Evolutionary conservation across 2,329 filamentous ascomycete genomes (phyloP).

Genomic region (Microdochium nivale): DNA sequence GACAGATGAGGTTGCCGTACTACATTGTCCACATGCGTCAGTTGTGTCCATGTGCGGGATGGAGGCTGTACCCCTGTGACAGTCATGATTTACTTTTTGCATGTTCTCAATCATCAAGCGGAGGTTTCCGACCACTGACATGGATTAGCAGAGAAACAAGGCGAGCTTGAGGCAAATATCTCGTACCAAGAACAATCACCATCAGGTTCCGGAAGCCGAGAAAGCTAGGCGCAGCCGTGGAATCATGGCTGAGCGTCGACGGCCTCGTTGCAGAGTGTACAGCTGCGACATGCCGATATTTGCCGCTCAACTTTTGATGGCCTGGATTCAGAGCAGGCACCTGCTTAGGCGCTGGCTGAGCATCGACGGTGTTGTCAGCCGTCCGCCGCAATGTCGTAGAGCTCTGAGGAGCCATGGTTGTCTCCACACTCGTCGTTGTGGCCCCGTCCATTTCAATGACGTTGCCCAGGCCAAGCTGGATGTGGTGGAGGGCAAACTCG

Average conservation of each 20-base stretch:
- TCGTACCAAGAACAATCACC: slow-evolving; percentile 78
- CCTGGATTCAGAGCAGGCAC: neutral
- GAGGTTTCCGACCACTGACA: slow-evolving; percentile 81
- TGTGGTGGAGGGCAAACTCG: neutral
- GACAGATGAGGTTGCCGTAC: slow-evolving; percentile 92
- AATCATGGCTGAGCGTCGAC: slow-evolving; percentile 82
- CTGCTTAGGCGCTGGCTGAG: neutral
- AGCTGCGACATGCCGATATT: slow-evolving; percentile 83
- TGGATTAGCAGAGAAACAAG: slow-evolving; percentile 4
- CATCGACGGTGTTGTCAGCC: neutral
- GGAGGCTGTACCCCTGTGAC: neutral
- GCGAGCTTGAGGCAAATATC: neutral
- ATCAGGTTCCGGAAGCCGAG: slow-evolving; percentile 92
- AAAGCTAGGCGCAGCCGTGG: slow-evolving; percentile 68
- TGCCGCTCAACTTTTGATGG: neutral
- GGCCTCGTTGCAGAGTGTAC: slow-evolving; percentile 65
- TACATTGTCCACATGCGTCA: slow-evolving; percentile 22
- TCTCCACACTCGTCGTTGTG: slow-evolving; percentile 27
- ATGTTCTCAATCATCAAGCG: slow-evolving; percentile 95
- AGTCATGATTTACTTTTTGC: slow-evolving; percentile 58
- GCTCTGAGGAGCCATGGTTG: slow-evolving; percentile 4
- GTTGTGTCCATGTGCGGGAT: neutral
- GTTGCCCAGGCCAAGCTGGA: neutral
- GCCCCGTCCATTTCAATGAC: slow-evolving; percentile 28
- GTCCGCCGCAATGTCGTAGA: neutral